Percentiles rank a stretch among this genome's conserved stretches.
These are phyloP conservation scores for Guillardia theta DNA, from an alignment of 78 protist genomes.

Conservation along the genomic window DNA sequence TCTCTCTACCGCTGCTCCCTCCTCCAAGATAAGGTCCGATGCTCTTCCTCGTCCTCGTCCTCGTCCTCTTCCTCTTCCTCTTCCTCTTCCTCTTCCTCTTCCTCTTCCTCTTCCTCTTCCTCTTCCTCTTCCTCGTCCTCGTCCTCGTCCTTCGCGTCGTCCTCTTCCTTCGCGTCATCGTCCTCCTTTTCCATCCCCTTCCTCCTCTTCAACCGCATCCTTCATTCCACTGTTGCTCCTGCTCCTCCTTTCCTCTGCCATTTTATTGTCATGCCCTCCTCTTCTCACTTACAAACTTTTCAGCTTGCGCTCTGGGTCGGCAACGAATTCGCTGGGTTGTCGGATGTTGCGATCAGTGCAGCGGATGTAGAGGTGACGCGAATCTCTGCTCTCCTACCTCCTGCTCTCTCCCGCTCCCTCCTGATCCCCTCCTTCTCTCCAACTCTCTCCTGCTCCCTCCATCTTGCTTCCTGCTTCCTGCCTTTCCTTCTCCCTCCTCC, in stretches of 20 bases:
- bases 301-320: not conserved
- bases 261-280: not conserved
- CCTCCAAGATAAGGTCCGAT: no score
- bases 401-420: no score
- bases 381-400: not conserved
- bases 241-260: not conserved
- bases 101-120: not conserved
- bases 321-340: not conserved
- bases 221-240: not conserved
- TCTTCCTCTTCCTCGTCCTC: not conserved
- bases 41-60: not conserved
- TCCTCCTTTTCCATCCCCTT: not conserved
- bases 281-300: not conserved
- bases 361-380: not conserved
- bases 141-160: not conserved
- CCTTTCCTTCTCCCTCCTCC: not conserved
- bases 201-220: not conserved
- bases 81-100: not conserved
- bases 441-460: not conserved
- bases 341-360: not conserved
- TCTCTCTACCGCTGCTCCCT: not conserved
- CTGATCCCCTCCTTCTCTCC: not conserved
- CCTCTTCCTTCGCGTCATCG: not conserved
- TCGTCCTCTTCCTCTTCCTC: not conserved
- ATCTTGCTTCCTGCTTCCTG: not conserved